Base-by-base conservation (phyloP, 1,284 basidiomycete genomes). In the Leccinum angustisporum region DNA sequence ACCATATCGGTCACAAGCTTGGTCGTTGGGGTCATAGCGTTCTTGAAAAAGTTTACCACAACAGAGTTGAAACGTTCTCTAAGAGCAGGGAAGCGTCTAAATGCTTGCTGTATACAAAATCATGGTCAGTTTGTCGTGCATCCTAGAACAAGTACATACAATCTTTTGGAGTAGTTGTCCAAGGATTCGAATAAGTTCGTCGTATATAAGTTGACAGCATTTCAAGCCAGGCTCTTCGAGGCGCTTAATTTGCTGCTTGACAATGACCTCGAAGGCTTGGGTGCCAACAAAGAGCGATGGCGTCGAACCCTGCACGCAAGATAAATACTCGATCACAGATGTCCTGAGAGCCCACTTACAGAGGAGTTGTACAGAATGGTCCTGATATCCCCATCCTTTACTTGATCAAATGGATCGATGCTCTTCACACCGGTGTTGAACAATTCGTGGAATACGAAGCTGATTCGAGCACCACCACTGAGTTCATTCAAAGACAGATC, bases 361-460 rank as follows among this genome's bases (percentile, higher is more conserved):
- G 94, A 97, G 63, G 96, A 97, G 80, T 98, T 99, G 82, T 98
- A 99, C 59, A 98, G 77, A 68, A 97, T 91, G 2, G 89, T 95
- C 55, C 97, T 85, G 74, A 99, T 98, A 78, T 99, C 97, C 31
- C 95, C 93, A 74, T 99, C 97, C 79, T 98, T 98, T 65, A 98
- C 94, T 78, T 96, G 93, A 77, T 99, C 97, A 71, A 98, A 99
- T 2, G 97, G 97, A 81, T 99, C 97, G 72, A 98, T 95, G 65
- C 83, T 87, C 82, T 91, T 96, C 74, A 99, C 86, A 66, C 97
- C 97, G 73, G 93, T 96, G 79, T 95, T 96, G 84, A 94, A 99
- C 61, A 98, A 79, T 77, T 99, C 97, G 76, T 99, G 97, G 84
- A 95, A 99, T 61, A 98, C 97, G 71, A 98, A 99, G 71, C 90